Percentiles rank a stretch among this genome's conserved stretches.
Conservation (phyloP, 2,329 filamentous ascomycete genomes). For the Rosellinia necatrix region DNA sequence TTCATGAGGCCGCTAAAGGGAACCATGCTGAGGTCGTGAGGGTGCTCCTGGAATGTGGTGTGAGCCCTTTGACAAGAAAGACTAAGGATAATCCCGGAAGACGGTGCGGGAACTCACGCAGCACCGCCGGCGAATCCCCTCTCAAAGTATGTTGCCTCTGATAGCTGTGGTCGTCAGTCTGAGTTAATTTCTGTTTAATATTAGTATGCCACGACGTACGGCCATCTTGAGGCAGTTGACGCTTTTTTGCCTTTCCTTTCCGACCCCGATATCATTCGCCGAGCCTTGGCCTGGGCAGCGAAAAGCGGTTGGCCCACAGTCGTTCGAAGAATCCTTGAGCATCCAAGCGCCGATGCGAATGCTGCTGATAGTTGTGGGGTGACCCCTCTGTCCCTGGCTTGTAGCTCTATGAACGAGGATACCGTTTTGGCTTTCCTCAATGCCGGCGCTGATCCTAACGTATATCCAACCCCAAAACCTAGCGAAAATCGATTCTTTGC, state of each 20-base stretch:
- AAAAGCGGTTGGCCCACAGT: not conserved
- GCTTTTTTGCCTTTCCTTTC: conserved; percentile 6
- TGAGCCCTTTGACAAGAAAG: conserved; percentile 8
- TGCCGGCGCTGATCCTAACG: conserved; percentile 12
- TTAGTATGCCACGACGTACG: conserved; percentile 8
- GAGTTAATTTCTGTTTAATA: not conserved
- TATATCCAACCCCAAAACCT: not conserved
- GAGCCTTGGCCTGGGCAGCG: not conserved
- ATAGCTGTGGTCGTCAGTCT: not conserved
- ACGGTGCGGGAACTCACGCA: not conserved
- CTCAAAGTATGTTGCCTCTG: conserved; percentile 11
- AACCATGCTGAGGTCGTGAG: conserved; percentile 9
- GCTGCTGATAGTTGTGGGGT: not conserved
- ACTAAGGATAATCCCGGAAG: not conserved
- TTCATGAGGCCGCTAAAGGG: conserved; percentile 2
- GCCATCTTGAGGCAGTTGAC: conserved; percentile 14
- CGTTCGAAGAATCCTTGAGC: conserved; percentile 8
- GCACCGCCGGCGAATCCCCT: not conserved
- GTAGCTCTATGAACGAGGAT: not conserved
- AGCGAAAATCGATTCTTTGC: not conserved
- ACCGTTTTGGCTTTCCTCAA: conserved; percentile 9
- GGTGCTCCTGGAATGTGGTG: conserved; percentile 3
- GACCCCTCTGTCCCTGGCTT: not conserved
- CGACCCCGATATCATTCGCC: not conserved
- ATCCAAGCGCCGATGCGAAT: conserved; percentile 6